A percentile compares a stretch with the other conserved stretches of the same genome.
phyloP scores from a whole-genome alignment of 176 grass and related monocot genomes.

The Oryza australiensis region DNA sequence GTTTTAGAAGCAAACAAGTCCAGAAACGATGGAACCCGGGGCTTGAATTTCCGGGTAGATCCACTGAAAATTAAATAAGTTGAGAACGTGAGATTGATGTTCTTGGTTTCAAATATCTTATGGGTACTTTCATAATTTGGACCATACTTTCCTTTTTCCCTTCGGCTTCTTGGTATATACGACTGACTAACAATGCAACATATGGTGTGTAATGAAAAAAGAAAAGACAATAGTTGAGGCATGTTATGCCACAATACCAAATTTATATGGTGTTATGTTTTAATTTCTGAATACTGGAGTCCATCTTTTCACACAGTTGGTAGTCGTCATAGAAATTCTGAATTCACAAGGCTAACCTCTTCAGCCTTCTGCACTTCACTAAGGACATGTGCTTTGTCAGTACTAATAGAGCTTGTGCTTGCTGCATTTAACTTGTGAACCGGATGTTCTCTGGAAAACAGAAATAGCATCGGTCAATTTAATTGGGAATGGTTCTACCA shows the following conservation, averaged over 20 bases:
- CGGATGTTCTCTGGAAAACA: conserved; percentile 7
- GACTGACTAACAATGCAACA: no score
- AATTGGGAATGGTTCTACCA: not conserved
- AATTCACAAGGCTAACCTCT: conserved; percentile 3
- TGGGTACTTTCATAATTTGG: no score
- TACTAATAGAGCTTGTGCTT: not conserved
- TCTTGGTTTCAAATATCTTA: no score
- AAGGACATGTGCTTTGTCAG: not conserved
- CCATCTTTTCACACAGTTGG: not conserved
- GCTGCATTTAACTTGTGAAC: not conserved
- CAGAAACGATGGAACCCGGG: no score
- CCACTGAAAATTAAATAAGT: no score
- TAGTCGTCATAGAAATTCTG: not conserved
- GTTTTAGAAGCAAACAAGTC: no score
- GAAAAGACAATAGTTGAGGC: no score
- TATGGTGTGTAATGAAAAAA: no score
- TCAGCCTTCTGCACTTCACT: conserved; percentile 16
- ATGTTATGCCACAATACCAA: not conserved
- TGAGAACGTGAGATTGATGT: no score
- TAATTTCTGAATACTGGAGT: not conserved
- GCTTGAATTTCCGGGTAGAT: no score
- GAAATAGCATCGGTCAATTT: not conserved
- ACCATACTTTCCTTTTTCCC: no score
- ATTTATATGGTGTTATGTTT: not conserved
- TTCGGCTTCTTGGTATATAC: no score